These are phyloP conservation scores for Pseudozyma hubeiensis DNA, from an alignment of 1,284 basidiomycete genomes.

Conservation along the genomic window DNA sequence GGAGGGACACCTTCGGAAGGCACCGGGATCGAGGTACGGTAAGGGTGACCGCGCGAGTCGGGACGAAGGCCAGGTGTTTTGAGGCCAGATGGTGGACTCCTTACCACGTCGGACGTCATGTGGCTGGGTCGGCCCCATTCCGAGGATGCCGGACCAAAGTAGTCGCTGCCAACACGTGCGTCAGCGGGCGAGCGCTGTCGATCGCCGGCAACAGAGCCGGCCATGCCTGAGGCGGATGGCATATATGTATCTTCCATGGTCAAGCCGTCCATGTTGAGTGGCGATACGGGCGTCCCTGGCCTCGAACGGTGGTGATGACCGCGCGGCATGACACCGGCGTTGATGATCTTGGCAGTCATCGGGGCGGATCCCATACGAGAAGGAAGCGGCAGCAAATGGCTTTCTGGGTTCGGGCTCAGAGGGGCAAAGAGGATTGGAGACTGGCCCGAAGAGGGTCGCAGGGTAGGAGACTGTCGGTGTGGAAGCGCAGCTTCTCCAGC, in stretches of 20 bases:
- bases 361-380: conserved; percentile 4
- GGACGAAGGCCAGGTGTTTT: conserved; percentile 8
- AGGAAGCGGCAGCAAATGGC: conserved; percentile 6
- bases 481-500: conserved; percentile 7
- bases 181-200: conserved; percentile 35
- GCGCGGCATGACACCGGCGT: conserved; percentile 13
- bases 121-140: conserved; percentile 24
- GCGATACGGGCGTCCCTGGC: conserved; percentile 51
- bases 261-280: conserved; percentile 49
- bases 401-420: conserved; percentile 33
- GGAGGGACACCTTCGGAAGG: conserved; percentile 16
- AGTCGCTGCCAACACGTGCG: conserved; percentile 31
- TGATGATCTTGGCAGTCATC: conserved; percentile 8
- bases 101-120: conserved; percentile 8
- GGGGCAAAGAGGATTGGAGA: conserved; percentile 54
- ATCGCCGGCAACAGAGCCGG: conserved; percentile 11
- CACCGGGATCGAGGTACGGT: conserved; percentile 15
- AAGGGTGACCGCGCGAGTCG: conserved; percentile 18
- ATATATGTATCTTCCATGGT: conserved; percentile 45
- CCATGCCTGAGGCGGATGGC: conserved; percentile 41
- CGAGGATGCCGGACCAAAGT: conserved; percentile 26
- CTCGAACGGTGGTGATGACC: conserved; percentile 25
- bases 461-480: conserved; percentile 18
- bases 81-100: conserved; percentile 16
- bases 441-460: conserved; percentile 18